A percentile compares a stretch with the other conserved stretches of the same genome.
phyloP scores from a whole-genome alignment of 257 asterid species.

The Solanum pennellii region DNA sequence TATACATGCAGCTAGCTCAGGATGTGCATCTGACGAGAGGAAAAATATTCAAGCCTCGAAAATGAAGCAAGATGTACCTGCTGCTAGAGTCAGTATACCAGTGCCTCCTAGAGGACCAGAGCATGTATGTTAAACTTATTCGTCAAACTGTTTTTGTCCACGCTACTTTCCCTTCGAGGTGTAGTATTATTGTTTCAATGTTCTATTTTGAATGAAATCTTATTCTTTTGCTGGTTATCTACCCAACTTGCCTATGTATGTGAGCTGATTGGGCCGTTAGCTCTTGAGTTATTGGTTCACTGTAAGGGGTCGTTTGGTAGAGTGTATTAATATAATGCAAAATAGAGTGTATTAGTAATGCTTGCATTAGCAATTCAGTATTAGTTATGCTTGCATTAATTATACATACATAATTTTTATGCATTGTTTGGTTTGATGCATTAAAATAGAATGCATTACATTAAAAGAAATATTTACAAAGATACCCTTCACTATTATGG shows the following conservation, averaged over 20 bases:
- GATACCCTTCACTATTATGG: too few relatives aligned
- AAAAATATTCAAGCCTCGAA: conserved; percentile 27
- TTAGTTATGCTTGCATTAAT: too few relatives aligned
- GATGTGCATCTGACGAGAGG: conserved; percentile 41
- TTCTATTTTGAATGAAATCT: neutral
- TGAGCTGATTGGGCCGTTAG: neutral
- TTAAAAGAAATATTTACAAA: too few relatives aligned
- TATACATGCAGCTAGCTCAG: conserved; percentile 34
- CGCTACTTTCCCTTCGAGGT: neutral
- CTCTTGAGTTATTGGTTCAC: neutral
- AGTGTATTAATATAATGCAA: too few relatives aligned
- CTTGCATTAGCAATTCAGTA: too few relatives aligned
- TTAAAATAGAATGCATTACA: too few relatives aligned
- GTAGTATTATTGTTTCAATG: neutral
- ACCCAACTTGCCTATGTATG: neutral
- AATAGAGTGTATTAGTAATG: too few relatives aligned
- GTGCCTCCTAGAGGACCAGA: conserved; percentile 62
- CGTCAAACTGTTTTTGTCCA: neutral
- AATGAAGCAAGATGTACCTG: conserved; percentile 31
- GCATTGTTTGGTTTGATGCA: too few relatives aligned
- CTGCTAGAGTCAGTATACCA: conserved; percentile 45
- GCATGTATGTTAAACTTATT: conserved; percentile 34
- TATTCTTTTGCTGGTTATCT: neutral
- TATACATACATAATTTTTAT: too few relatives aligned
- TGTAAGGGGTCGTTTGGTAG: too few relatives aligned